Base-by-base conservation (phyloP, 2,329 filamentous ascomycete genomes). In the Verticillium longisporum region DNA sequence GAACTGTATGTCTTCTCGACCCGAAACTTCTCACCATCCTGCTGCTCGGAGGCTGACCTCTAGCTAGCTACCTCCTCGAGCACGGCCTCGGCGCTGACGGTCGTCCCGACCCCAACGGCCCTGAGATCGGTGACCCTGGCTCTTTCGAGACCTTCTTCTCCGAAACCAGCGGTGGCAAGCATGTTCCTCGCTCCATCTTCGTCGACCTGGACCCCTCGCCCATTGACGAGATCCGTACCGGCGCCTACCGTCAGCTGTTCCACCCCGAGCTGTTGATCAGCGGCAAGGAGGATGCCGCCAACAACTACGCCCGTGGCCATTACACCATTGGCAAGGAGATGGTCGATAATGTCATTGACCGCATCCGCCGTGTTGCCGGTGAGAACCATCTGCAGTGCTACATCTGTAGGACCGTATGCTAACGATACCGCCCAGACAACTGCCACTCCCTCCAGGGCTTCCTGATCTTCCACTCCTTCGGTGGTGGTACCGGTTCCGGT, bases 271-370 rank as follows among this genome's bases (percentile, higher is more conserved):
- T 87, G 68, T 76, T 90, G 71, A 85, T 90, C 72, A 89, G 84
- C 74, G 87, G 87, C 76, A 90, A 90, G 82, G 88, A 90, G 75
- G 88, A 90, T 83, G 87, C 88, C 62, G 86, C 87, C 77, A 90
- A 90, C 80, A 90, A 90, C 81, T 90, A 90, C 71, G 88, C 88
- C 68, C 87, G 87, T 78, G 88, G 88, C 61, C 87, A 90, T 78
- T 90, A 90, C 77, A 90, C 88, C 68, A 86, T 90, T 68, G 88
- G 88, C 77, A 90, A 90, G 82, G 87, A 90, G 79, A 87, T 89
- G 84, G 84, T 89, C 60, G 87, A 90, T 73, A 82, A 76, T 68
- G 87, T 89, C 70, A 84, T 89, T 70, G 87, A 90, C 70, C 84
- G 84, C 68, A 84, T 90, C 67, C 87, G 87, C 70, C 87, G 87